Base-by-base conservation (phyloP, 345 rosid genomes). In the Citrus australasica region DNA sequence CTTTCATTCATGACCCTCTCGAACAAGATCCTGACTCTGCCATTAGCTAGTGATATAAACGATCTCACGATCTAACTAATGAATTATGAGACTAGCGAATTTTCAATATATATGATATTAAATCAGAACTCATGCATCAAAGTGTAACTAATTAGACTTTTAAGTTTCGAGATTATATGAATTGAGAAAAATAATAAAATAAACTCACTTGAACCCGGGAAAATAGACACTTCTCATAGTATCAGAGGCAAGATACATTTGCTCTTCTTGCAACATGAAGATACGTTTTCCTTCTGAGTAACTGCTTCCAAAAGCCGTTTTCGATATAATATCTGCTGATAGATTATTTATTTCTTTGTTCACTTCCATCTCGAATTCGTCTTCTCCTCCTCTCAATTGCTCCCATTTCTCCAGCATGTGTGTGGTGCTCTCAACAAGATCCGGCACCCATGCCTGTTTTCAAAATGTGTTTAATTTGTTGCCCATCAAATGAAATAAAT, bases 291-390 rank as follows among this genome's bases (percentile, higher is more conserved):
- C 98, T 87, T 91, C 92, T 62, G 89, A 87, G 38, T 78, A 91
- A 65, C 82, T 88, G 85, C 93, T 93, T 22, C 97, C 97, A 79
- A 94, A 93, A 70, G 94, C 93, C 14, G 95, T 91, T 84, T 88
- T 88, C 40, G 97, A 93, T 71, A 94, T 89, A 9, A 91, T 76
- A 61, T 91, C 93, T 25, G 90, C 92, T 19, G 94, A 87, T 32
- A 93, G 89, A 24, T 40, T 81, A 19, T 93, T 91, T 53, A 93
- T 81, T 77, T 91, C 89, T 67, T 77, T 86, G 33, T 82, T 83
- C 65, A 91, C 80, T 30, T 94, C 96, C 80, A 92, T 72, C 86
- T 92, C 97, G 35, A 91, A 62, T 81, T 88, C 89, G 17, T 87
- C 91, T 80, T 79, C 86, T 21, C 80, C 96, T 2, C 73, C 89